Conservation (phyloP, 2,329 filamentous ascomycete genomes). For the Colletotrichum siamense region DNA sequence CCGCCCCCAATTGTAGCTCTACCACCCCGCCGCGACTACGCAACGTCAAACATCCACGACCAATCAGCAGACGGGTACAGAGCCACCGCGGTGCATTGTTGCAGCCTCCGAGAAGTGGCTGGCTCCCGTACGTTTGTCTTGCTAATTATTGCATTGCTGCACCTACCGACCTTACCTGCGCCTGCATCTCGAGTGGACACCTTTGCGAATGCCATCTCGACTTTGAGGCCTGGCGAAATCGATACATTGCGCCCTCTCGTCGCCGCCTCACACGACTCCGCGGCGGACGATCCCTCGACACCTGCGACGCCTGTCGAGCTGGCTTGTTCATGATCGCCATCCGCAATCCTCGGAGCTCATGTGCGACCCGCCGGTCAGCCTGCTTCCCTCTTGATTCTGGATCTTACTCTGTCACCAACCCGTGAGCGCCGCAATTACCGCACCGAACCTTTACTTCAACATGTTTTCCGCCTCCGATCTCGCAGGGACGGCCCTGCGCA, state of each 20-base stretch:
- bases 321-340: constrained; percentile 21
- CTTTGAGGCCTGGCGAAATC: constrained; percentile 1
- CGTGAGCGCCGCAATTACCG: background rate
- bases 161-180: background rate
- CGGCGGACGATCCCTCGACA: background rate
- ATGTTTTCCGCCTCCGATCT: constrained; percentile 13
- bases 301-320: background rate
- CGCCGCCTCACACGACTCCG: background rate
- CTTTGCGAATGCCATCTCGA: background rate
- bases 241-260: background rate
- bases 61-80: constrained; percentile 1
- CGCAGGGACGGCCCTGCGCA: constrained; percentile 3
- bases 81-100: constrained; percentile 14
- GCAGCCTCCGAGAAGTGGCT: constrained; percentile 11
- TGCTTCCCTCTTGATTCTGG: constrained; percentile 16
- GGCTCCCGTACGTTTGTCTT: background rate
- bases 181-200: constrained; percentile 7
- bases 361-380: constrained; percentile 20
- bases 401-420: constrained; percentile 17
- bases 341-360: constrained; percentile 16
- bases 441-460: background rate
- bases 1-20: constrained; percentile 7
- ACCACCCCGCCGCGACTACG: constrained; percentile 20
- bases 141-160: background rate
- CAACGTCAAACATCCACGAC: constrained; percentile 5